These are phyloP conservation scores for Stentor coeruleus DNA, from an alignment of 73 alveolate species.

Conservation along the genomic window DNA sequence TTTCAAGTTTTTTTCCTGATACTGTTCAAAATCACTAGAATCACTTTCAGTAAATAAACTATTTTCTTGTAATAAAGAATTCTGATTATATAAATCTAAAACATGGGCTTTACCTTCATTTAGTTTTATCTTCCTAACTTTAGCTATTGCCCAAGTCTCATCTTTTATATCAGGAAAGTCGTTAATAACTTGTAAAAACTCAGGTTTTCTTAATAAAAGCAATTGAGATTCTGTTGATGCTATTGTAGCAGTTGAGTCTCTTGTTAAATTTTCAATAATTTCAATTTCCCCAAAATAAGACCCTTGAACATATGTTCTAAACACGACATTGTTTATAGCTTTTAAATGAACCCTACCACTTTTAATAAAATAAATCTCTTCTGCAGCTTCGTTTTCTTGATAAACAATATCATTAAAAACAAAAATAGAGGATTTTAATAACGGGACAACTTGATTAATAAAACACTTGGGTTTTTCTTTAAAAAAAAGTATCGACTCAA, in stretches of 20 bases:
- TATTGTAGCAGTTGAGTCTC: background rate
- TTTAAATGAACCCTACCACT: background rate
- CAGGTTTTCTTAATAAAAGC: background rate
- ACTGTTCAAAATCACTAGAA: background rate
- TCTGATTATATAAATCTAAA: background rate
- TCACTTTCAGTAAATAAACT: background rate
- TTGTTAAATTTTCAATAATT: background rate
- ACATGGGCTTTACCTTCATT: background rate
- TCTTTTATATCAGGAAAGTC: background rate
- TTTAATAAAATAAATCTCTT: background rate
- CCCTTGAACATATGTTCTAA: background rate
- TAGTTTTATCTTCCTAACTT: background rate
- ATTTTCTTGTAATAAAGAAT: background rate
- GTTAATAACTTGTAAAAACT: background rate
- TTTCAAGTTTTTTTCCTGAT: background rate
- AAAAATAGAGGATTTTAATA: background rate
- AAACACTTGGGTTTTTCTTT: background rate
- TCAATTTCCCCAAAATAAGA: constrained; percentile 4
- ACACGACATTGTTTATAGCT: background rate
- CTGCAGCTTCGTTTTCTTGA: background rate
- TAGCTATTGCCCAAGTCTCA: background rate
- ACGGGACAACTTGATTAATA: background rate
- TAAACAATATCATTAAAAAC: background rate
- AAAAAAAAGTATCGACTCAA: constrained; percentile 13
- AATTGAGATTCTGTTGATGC: background rate